Percentiles rank a stretch among this genome's conserved stretches.
Evolutionary conservation across 2,329 filamentous ascomycete species (phyloP).

Genomic region (Ceratocystis lukuohia): DNA sequence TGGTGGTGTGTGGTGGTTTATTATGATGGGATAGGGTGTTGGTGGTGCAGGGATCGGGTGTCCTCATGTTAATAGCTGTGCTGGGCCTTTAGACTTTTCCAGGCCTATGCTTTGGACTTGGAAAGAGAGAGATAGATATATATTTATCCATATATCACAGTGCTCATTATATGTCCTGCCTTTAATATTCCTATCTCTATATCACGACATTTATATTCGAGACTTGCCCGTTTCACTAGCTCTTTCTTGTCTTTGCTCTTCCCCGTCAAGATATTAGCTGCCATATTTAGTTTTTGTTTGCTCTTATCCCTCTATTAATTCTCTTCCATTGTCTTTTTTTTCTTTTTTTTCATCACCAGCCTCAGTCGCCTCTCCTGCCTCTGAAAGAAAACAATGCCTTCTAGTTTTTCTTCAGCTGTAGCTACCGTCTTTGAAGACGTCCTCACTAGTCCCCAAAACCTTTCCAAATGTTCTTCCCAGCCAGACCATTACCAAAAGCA

Average conservation of each 20-base stretch:
- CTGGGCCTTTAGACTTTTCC: background rate
- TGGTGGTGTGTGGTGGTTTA: too few relatives aligned
- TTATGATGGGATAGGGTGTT: too few relatives aligned
- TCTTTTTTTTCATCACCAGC: background rate
- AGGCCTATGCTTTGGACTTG: background rate
- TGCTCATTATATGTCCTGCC: background rate
- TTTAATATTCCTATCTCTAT: background rate
- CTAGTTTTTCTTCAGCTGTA: background rate
- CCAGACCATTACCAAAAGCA: background rate
- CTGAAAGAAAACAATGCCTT: background rate
- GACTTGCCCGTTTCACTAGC: background rate
- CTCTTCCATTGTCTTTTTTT: background rate
- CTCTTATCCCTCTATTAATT: background rate
- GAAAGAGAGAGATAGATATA: background rate
- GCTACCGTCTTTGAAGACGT: background rate
- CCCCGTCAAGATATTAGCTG: background rate
- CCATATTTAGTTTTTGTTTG: background rate
- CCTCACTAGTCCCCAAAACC: background rate
- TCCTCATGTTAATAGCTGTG: background rate
- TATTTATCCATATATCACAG: background rate
- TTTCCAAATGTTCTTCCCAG: background rate
- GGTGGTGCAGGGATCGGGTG: too few relatives aligned
- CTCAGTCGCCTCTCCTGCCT: background rate
- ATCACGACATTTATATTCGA: background rate
- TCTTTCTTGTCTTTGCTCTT: background rate